phyloP scores from a whole-genome alignment of 1,284 basidiomycete species.

The Mixia osmundae region DNA sequence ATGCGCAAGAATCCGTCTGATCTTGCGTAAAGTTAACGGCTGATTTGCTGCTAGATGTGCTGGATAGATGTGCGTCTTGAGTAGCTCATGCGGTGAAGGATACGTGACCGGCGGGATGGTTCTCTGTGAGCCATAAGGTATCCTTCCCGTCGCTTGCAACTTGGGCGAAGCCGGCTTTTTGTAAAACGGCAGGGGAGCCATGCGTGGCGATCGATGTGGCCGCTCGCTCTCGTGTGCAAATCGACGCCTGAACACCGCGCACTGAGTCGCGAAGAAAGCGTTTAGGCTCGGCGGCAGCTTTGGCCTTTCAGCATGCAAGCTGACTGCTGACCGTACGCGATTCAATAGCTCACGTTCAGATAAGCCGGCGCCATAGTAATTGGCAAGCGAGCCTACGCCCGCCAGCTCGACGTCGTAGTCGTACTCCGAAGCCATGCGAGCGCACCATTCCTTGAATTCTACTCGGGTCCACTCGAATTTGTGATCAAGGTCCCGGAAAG shows the following conservation, averaged over 20 bases:
- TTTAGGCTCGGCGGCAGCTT: conserved; percentile 4
- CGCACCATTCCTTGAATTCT: conserved; percentile 56
- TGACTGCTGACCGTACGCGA: neutral
- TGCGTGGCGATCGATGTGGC: conserved; percentile 11
- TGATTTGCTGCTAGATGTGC: conserved; percentile 3
- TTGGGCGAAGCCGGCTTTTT: neutral
- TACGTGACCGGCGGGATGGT: neutral
- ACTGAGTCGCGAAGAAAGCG: conserved; percentile 7
- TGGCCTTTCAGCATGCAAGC: neutral
- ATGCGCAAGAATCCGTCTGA: conserved; percentile 1
- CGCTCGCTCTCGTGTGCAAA: conserved; percentile 3
- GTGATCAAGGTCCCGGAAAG: conserved; percentile 54
- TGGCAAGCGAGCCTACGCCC: conserved; percentile 12
- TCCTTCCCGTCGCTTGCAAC: neutral
- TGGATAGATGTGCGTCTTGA: no score
- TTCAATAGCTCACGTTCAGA: neutral
- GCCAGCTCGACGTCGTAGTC: conserved; percentile 11
- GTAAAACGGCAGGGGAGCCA: conserved; percentile 9
- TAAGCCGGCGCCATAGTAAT: conserved; percentile 9
- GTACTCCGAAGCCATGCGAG: conserved; percentile 21
- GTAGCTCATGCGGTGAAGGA: neutral
- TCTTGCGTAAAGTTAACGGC: neutral
- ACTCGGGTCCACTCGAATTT: conserved; percentile 74
- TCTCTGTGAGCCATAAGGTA: neutral
- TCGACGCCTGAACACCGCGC: conserved; percentile 1